Conservation (phyloP, 2,329 filamentous ascomycete species). For the Colletotrichum neosansevieriae region DNA sequence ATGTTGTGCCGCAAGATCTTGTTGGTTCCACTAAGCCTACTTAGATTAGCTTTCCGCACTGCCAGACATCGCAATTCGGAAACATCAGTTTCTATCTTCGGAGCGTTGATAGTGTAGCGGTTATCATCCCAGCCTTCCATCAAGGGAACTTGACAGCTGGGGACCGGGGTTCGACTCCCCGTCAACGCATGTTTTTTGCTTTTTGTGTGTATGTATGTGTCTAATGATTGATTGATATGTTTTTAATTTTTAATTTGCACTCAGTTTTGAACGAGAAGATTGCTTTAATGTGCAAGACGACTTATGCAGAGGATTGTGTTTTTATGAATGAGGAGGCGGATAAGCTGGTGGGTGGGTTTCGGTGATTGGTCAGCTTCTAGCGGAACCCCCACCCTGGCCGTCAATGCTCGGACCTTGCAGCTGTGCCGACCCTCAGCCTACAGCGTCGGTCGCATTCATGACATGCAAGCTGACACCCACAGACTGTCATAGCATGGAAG, state of each 20-base stretch:
- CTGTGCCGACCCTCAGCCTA: conserved; percentile 4
- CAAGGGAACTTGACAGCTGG: background rate
- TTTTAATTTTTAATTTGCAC: too few relatives aligned
- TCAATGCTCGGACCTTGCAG: background rate
- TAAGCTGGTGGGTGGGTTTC: background rate
- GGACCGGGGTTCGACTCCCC: conserved; percentile 30
- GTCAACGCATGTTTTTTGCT: background rate
- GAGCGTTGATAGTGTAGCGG: conserved; percentile 25
- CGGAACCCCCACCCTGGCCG: too few relatives aligned
- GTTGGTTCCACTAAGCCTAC: too few relatives aligned
- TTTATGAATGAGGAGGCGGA: too few relatives aligned
- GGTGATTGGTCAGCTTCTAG: too few relatives aligned
- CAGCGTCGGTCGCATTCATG: background rate
- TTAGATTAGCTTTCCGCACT: too few relatives aligned
- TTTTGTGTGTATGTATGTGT: too few relatives aligned
- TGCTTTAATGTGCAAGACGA: too few relatives aligned
- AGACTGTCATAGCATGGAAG: conserved; percentile 26
- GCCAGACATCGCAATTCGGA: too few relatives aligned
- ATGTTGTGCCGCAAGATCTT: too few relatives aligned
- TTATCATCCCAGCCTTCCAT: conserved; percentile 31
- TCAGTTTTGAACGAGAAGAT: background rate
- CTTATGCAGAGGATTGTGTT: too few relatives aligned
- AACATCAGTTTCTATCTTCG: too few relatives aligned
- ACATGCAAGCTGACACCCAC: conserved; percentile 4
- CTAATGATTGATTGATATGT: background rate